A percentile compares a stretch with the other conserved stretches of the same genome.
Conservation (phyloP, 208 protist species). For the Vickermania ingenoplastis region DNA sequence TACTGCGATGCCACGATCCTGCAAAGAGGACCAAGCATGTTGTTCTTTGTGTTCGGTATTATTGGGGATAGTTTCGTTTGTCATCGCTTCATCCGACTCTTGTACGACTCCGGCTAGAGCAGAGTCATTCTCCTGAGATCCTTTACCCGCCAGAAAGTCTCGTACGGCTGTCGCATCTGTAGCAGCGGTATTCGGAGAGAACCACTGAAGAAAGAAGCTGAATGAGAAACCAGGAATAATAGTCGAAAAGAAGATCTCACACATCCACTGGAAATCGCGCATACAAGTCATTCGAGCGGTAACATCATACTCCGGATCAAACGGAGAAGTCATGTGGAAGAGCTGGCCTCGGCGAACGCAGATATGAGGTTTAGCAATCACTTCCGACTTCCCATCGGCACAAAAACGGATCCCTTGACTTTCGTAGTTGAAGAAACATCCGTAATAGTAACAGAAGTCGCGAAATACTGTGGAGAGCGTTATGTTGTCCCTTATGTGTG, state of each 20-base stretch:
- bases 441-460: slow-evolving; percentile 84
- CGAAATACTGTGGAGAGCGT: slow-evolving; percentile 44
- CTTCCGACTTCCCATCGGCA: slow-evolving; percentile 33
- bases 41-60: too few species aligned
- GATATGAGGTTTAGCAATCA: slow-evolving; percentile 56
- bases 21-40: too few species aligned
- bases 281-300: slow-evolving; percentile 74
- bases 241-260: slow-evolving; percentile 44
- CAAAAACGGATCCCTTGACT: slow-evolving; percentile 54
- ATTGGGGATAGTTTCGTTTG: too few species aligned
- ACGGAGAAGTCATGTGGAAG: slow-evolving; percentile 77
- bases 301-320: slow-evolving; percentile 77
- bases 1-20: too few species aligned
- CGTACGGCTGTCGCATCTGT: slow-evolving; percentile 45
- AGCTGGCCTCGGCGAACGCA: slow-evolving; percentile 69
- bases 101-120: too few species aligned
- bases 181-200: slow-evolving; percentile 40
- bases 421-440: slow-evolving; percentile 77
- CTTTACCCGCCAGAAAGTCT: slow-evolving; percentile 14
- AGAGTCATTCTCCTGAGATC: too few species aligned
- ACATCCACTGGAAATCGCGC: slow-evolving; percentile 70
- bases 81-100: too few species aligned
- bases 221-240: slow-evolving; percentile 9
- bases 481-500: slow-evolving; percentile 30
- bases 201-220: slow-evolving; percentile 54